Conservation (phyloP, 306 rosid genomes). For the Citrullus amarus region DNA sequence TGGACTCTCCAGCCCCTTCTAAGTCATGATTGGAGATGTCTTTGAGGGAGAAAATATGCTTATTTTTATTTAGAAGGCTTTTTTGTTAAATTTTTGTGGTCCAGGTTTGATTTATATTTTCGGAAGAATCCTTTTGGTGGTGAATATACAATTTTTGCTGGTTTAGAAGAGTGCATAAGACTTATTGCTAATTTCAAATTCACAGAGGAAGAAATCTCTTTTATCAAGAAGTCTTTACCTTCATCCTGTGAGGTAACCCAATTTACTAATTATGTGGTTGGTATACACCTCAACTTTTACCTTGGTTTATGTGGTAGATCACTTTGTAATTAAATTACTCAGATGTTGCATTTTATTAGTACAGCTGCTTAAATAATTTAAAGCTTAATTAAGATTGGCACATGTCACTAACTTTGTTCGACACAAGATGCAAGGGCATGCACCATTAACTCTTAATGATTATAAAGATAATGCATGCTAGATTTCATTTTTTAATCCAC, state of each 20-base stretch:
- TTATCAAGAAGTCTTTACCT: conserved; percentile 54
- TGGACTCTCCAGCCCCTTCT: neutral
- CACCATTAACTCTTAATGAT: neutral
- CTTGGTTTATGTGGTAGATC: neutral
- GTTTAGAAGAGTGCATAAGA: conserved; percentile 88
- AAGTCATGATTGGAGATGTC: neutral
- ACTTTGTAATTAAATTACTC: neutral
- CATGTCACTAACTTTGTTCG: neutral
- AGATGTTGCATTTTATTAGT: neutral
- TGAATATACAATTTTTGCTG: conserved; percentile 89
- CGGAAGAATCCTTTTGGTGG: conserved; percentile 98
- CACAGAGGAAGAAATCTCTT: conserved; percentile 64
- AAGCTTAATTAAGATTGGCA: neutral
- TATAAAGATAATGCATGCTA: neutral
- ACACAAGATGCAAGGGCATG: neutral
- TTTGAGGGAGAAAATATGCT: neutral
- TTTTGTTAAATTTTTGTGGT: conserved; percentile 14
- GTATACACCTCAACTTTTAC: neutral
- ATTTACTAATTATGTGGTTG: neutral
- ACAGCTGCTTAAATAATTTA: neutral
- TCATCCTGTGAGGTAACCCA: conserved; percentile 68
- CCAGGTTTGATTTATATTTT: conserved; percentile 94
- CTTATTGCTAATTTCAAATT: conserved; percentile 82
- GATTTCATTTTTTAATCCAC: neutral
- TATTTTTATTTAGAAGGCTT: neutral